A percentile compares a stretch with the other conserved stretches of the same genome.
Evolutionary conservation across 2,329 filamentous ascomycete species (phyloP).

Genomic region (Elsinoe ampelina): DNA sequence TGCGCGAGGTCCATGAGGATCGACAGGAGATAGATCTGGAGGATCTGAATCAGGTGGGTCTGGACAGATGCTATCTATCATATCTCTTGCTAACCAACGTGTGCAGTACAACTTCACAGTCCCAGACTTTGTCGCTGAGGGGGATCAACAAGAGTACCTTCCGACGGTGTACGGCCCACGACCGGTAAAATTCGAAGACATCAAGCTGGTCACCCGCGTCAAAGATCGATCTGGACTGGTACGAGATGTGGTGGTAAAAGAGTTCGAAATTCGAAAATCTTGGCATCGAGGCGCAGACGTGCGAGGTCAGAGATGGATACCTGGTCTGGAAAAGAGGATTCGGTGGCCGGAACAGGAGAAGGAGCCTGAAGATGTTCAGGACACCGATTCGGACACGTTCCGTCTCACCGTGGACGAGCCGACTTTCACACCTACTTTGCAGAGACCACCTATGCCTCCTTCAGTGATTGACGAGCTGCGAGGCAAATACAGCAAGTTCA

Average conservation of each 20-base stretch:
- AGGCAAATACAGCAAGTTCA: constrained; percentile 71
- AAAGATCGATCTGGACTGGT: constrained; percentile 54
- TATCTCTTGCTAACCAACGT: not conserved
- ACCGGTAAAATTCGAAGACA: constrained; percentile 56
- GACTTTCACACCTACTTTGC: constrained; percentile 70
- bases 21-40: constrained; percentile 28
- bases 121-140: constrained; percentile 32
- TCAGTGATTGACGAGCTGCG: constrained; percentile 77
- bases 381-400: constrained; percentile 59
- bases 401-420: constrained; percentile 64
- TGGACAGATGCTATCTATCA: not conserved
- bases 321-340: constrained; percentile 62
- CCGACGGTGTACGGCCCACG: constrained; percentile 1
- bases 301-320: constrained; percentile 43
- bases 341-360: constrained; percentile 59
- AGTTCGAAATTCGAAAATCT: constrained; percentile 42
- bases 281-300: constrained; percentile 44
- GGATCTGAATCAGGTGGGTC: constrained; percentile 33
- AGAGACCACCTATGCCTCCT: constrained; percentile 67
- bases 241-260: constrained; percentile 69
- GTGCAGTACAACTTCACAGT: constrained; percentile 36
- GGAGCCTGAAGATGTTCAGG: constrained; percentile 37
- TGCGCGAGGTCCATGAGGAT: constrained; percentile 45
- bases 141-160: constrained; percentile 22
- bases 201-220: constrained; percentile 75